Evolutionary conservation across 345 rosid species (phyloP), one percentile per base, ranked within the genome.

Genomic region (Dipteronia dyeriana): DNA sequence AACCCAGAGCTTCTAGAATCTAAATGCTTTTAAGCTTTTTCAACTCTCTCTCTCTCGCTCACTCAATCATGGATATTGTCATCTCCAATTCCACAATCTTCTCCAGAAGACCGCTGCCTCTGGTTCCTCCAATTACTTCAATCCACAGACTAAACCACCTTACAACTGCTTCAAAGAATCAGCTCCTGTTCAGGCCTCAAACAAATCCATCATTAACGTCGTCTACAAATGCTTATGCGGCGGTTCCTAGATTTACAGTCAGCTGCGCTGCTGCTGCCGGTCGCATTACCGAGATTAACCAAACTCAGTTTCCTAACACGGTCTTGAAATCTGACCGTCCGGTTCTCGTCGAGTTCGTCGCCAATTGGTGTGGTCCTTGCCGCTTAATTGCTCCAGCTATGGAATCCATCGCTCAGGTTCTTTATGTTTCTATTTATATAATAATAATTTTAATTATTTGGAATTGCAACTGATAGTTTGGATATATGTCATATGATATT

Each of bases 331-430:
- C 92, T 39, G 89, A 88, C 69, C 86, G 90, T 75, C 97, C 95
- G 69, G 93, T 93, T 78, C 87, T 91, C 16, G 94, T 94, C 5
- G 97, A 92, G 85, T 94, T 94, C 86, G 91, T 94, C 4, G 98
- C 98, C 63, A 85, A 76, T 71, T 92, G 98, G 98, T 94, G 98
- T 66, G 98, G 98, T 26, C 97, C 98, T 7, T 94, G 98, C 85
- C 92, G 94, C 62, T 83, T 94, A 75, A 91, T 94, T 77, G 86
- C 92, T 84, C 91, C 95, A 5, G 92, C 95, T 66, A 85, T 92
- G 83, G 90, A 92, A 79, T 82, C 84, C 71, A 73, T 91, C 43
- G 83, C 93, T 7, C 85, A 89, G 92, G 93, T 87, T 57, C 56
- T 17, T 2, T 1, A 16, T 19, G 61, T 72, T 9, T 34, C 2